phyloP scores from a whole-genome alignment of 495 filamentous ascomycete genomes.

The Immersiella caudata region DNA sequence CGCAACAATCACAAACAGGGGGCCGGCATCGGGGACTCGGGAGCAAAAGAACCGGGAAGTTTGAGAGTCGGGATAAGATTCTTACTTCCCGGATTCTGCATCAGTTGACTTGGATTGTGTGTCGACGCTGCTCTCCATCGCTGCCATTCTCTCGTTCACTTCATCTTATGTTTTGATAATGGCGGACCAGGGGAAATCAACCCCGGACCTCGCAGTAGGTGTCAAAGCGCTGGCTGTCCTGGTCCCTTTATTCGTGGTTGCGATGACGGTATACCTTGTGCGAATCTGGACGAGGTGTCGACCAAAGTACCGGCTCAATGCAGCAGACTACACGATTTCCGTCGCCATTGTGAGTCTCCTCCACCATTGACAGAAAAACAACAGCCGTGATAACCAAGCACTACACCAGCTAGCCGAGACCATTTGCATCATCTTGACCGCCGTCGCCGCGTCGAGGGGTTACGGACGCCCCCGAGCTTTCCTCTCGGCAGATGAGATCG shows the following conservation, averaged over 20 bases:
- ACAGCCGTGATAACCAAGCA: too few relatives aligned
- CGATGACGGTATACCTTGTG: background rate
- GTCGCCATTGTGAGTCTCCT: background rate
- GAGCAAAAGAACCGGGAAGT: too few relatives aligned
- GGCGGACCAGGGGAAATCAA: background rate
- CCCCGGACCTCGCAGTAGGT: background rate
- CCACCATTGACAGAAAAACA: background rate
- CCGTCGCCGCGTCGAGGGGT: slow-evolving; percentile 4
- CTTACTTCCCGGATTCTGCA: too few relatives aligned
- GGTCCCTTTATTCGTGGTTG: slow-evolving; percentile 4
- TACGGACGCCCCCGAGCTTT: background rate
- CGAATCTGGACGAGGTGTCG: slow-evolving; percentile 12
- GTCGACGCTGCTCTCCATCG: too few relatives aligned
- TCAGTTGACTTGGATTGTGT: too few relatives aligned
- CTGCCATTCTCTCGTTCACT: too few relatives aligned
- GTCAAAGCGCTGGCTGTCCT: slow-evolving; percentile 7
- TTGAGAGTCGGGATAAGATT: too few relatives aligned
- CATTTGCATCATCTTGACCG: slow-evolving; percentile 3
- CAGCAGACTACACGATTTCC: background rate
- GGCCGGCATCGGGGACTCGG: too few relatives aligned
- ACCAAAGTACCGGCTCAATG: slow-evolving; percentile 8
- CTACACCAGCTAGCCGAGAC: background rate
- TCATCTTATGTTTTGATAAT: background rate
- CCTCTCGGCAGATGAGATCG: background rate
- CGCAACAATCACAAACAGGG: too few relatives aligned